phyloP scores from a whole-genome alignment of 306 rosid species.

The Cicer cuneatum region DNA sequence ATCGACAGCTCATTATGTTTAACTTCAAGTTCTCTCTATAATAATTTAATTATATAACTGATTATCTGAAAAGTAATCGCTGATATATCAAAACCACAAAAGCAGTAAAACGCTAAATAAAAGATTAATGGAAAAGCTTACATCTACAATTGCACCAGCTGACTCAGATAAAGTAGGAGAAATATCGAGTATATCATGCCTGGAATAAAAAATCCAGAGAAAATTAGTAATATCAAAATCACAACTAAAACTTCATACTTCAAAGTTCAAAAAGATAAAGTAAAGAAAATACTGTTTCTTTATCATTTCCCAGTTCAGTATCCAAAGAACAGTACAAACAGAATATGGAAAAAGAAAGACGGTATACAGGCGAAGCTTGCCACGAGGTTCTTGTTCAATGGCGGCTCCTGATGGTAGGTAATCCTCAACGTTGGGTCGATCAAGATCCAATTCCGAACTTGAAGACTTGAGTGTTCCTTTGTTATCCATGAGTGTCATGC shows the following conservation, averaged over 20 bases:
- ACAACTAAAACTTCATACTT: not conserved
- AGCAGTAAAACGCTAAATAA: not conserved
- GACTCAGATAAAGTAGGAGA: conserved; percentile 92
- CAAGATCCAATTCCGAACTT: conserved; percentile 83
- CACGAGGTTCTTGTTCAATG: conserved; percentile 84
- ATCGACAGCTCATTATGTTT: conserved; percentile 12
- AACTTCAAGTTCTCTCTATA: conserved; percentile 11
- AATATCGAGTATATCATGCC: conserved; percentile 88
- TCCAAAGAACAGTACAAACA: conserved; percentile 19
- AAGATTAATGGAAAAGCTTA: conserved; percentile 41
- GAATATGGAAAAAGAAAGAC: conserved; percentile 24
- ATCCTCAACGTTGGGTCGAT: conserved; percentile 91
- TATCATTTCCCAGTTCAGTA: not conserved
- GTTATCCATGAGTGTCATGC: conserved; percentile 44
- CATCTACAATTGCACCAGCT: conserved; percentile 97
- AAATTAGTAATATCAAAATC: conserved; percentile 18
- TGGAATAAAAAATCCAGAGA: conserved; percentile 44
- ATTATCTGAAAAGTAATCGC: conserved; percentile 2
- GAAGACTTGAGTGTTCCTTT: conserved; percentile 57
- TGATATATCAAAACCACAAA: conserved; percentile 16
- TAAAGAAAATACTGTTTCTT: conserved; percentile 18
- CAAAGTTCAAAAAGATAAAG: conserved; percentile 11
- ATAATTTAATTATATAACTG: conserved; percentile 14
- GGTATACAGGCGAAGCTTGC: conserved; percentile 81
- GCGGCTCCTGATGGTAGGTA: conserved; percentile 82